These are phyloP conservation scores for Noccaea caerulescens DNA, from an alignment of 345 rosid genomes.

Conservation along the genomic window DNA sequence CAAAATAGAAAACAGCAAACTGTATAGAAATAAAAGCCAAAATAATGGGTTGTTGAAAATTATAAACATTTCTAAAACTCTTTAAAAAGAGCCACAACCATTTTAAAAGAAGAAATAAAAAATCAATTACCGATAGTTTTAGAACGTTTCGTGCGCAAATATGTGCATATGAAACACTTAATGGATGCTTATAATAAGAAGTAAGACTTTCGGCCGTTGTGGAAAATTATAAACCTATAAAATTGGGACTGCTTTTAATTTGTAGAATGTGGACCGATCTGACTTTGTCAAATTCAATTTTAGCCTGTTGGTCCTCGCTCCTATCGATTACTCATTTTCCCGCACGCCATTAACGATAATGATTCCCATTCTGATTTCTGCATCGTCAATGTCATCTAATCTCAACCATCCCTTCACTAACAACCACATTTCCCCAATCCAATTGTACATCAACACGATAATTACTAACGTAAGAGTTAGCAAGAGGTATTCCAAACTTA, in stretches of 20 bases:
- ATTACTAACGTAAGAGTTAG: not conserved
- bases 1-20: not conserved
- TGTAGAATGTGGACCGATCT: slow-evolving; percentile 42
- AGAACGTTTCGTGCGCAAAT: slow-evolving; percentile 9
- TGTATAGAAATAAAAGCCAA: slow-evolving; percentile 4
- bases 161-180: slow-evolving; percentile 5
- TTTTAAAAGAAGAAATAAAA: too few species aligned
- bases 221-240: slow-evolving; percentile 32
- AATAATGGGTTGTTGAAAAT: slow-evolving; percentile 5
- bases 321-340: slow-evolving; percentile 26
- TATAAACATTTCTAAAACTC: not conserved
- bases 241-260: slow-evolving; percentile 44
- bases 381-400: slow-evolving; percentile 20
- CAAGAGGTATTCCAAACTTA: not conserved
- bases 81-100: not conserved
- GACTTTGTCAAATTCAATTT: slow-evolving; percentile 35
- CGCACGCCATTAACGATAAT: slow-evolving; percentile 41
- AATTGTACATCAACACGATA: slow-evolving; percentile 13
- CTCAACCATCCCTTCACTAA: slow-evolving; percentile 3
- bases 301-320: slow-evolving; percentile 26
- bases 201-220: slow-evolving; percentile 26
- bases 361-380: slow-evolving; percentile 22
- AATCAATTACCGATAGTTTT: not conserved
- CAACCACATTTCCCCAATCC: not conserved
- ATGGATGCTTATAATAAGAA: slow-evolving; percentile 5